A percentile compares a stretch with the other conserved stretches of the same genome.
These are phyloP conservation scores for Penicillium rolfsii DNA, from an alignment of 2,329 filamentous ascomycete genomes.

Conservation along the genomic window DNA sequence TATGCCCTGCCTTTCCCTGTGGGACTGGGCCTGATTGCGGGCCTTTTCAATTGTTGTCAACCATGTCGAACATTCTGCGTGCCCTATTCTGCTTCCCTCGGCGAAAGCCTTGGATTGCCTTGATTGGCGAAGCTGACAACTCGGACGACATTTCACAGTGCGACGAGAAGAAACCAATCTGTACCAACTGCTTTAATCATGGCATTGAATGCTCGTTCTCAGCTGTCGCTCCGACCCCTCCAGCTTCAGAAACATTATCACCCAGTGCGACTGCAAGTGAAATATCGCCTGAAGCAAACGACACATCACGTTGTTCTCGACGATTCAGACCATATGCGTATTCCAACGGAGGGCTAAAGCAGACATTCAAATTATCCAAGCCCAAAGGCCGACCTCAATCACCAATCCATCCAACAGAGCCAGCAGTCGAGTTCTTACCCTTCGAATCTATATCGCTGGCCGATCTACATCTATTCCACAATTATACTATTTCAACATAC, in stretches of 20 bases:
- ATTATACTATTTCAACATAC: conserved; percentile 35
- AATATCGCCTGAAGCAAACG: neutral
- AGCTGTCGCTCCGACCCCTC: neutral
- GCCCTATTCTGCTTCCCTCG: conserved; percentile 9
- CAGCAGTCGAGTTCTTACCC: conserved; percentile 25
- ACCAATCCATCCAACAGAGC: conserved; percentile 7
- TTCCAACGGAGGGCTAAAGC: conserved; percentile 8
- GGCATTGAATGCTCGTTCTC: conserved; percentile 34
- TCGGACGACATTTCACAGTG: conserved; percentile 32
- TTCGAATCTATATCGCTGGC: conserved; percentile 29
- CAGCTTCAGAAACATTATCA: conserved; percentile 15
- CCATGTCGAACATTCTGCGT: neutral
- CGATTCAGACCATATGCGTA: conserved; percentile 28
- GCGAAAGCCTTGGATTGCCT: neutral
- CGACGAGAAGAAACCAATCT: conserved; percentile 39
- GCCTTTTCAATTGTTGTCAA: neutral
- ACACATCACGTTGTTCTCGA: conserved; percentile 10
- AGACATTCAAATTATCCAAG: conserved; percentile 16
- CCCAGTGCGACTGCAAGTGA: neutral
- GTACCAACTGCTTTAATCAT: conserved; percentile 36
- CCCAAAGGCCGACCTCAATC: neutral
- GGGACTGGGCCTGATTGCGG: neutral
- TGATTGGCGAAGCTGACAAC: conserved; percentile 3
- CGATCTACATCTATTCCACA: conserved; percentile 39
- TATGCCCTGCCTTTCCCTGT: neutral